A percentile compares a stretch with the other conserved stretches of the same genome.
phyloP scores from a whole-genome alignment of 805 yeast species.

The Starmerella tilneyi region DNA sequence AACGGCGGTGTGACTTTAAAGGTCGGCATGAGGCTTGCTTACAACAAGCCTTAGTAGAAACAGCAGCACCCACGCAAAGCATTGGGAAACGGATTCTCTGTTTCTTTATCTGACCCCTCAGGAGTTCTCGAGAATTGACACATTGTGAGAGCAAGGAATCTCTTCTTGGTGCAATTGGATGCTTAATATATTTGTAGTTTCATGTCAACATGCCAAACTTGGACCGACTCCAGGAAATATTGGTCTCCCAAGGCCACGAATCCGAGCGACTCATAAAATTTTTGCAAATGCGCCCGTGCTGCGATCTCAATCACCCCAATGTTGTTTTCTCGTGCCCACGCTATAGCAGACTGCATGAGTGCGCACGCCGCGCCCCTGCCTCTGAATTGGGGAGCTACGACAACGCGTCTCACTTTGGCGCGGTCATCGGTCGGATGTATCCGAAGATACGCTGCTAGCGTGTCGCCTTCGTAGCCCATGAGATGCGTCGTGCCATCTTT shows the following conservation, averaged over 20 bases:
- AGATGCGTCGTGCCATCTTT: conserved; percentile 15
- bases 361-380: conserved; percentile 18
- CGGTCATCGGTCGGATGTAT: conserved; percentile 1
- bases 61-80: too few species aligned
- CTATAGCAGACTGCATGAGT: conserved; percentile 11
- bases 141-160: too few species aligned
- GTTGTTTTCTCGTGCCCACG: conserved; percentile 7
- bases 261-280: conserved; percentile 21
- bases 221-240: conserved; percentile 16
- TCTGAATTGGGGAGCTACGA: conserved; percentile 15
- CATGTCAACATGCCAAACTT: conserved; percentile 24
- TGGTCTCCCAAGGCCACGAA: conserved; percentile 11
- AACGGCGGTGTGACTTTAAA: too few species aligned
- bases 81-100: too few species aligned
- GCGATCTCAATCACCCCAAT: conserved; percentile 6
- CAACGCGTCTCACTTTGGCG: conserved; percentile 20
- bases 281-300: conserved; percentile 20
- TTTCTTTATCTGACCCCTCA: too few species aligned
- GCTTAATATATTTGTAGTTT: not conserved
- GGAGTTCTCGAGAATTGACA: too few species aligned
- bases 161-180: too few species aligned
- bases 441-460: conserved; percentile 13
- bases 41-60: too few species aligned
- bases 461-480: conserved; percentile 4
- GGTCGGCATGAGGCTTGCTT: too few species aligned